These are phyloP conservation scores for Carex pumila DNA, from an alignment of 176 grass and related monocot genomes.

Conservation along the genomic window DNA sequence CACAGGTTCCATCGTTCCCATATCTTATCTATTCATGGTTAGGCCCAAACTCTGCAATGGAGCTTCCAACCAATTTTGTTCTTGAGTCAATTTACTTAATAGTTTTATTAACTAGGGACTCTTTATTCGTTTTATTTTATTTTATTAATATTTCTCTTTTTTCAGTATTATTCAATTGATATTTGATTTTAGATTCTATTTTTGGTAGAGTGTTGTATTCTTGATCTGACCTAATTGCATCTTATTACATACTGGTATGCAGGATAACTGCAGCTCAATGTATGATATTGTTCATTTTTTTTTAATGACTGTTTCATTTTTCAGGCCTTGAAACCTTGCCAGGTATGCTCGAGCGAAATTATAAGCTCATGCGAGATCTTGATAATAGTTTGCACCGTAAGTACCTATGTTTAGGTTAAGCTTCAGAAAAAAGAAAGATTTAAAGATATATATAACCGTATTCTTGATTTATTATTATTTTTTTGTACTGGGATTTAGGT, in stretches of 20 bases:
- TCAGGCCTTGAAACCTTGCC: slow-evolving; percentile 20
- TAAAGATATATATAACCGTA: background rate
- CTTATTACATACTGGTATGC: too few species aligned
- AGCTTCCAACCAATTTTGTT: too few species aligned
- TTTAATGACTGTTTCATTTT: background rate
- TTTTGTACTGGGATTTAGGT: background rate
- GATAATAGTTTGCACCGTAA: slow-evolving; percentile 17
- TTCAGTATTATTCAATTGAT: too few species aligned
- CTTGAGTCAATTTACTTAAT: too few species aligned
- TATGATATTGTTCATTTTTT: background rate
- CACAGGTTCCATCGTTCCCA: too few species aligned
- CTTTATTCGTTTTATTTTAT: too few species aligned
- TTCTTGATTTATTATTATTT: background rate
- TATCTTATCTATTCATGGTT: too few species aligned
- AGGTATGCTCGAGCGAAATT: slow-evolving; percentile 4
- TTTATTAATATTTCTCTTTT: too few species aligned
- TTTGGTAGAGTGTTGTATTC: too few species aligned
- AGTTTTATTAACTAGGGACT: too few species aligned
- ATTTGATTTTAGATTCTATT: too few species aligned
- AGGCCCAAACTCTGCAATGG: too few species aligned
- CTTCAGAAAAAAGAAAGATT: background rate
- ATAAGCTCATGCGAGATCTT: slow-evolving; percentile 19
- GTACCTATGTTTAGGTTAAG: background rate
- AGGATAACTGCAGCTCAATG: background rate
- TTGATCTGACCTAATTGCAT: background rate